Evolutionary conservation across 371 early-diverging fungal species (phyloP), one percentile per base, ranked within the genome.

Genomic region (Mucor circinelloides): DNA sequence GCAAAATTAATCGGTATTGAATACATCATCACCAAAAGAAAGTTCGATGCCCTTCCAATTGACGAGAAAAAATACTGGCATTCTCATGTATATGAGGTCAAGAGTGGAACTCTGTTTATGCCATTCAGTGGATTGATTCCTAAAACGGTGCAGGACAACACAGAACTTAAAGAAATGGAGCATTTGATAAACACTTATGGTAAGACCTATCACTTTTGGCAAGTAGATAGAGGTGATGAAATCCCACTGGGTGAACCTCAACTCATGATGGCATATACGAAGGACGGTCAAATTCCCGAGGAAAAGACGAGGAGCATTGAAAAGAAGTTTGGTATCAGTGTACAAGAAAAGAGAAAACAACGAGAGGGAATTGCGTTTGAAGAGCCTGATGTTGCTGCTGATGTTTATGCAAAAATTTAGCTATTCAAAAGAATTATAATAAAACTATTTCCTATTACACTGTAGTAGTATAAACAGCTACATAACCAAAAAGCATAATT

Each of bases 1-100:
- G 86, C 83, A 15, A 70, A 78, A 10, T 48, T 86, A 44, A 79
- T 84, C 28, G 86, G 76, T n/a, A 75, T 86, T 25, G 86, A 86
- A 67, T 86, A 83, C 58, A 79, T 84, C 30, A 86, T 86, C 21
- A 82, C 85, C 7, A 78, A 81, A 50, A 73, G 69, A 28, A 64
- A 83, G 3, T 86, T 83, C 70, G 64, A 54, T 2, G 65, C 62
- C 2, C 65, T 81, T 13, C 76, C 81, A 21, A 71, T 75, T 12
- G 64, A 76, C 9, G 81, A 83, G 60, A 81, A 81, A 38, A 79
- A 71, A 44, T 81, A 58, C 65, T 83, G 84, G 81, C 84, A 81
- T 63, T 83, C 84, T 28, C 81, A 81, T 66, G 69, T 71, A 36
- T 79, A 74, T 54, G 83, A 83, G 60, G 76, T 78, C 28, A 70